These are phyloP conservation scores for Pisolithus thermaeus DNA, from an alignment of 1,284 basidiomycete species.

Conservation along the genomic window DNA sequence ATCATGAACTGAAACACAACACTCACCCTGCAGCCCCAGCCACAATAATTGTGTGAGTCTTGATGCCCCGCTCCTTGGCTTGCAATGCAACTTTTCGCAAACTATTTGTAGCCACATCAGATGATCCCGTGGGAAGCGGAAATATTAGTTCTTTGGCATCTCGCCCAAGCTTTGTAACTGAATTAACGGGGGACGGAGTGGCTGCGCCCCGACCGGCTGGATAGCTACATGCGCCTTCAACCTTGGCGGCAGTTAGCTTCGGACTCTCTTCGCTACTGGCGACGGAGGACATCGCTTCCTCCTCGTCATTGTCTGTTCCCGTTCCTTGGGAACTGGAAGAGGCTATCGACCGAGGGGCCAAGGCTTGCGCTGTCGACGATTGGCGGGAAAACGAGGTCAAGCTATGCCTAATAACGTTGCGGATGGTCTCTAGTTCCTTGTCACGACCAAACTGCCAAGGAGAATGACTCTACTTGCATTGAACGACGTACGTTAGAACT, in stretches of 20 bases:
- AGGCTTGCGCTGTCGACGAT: constrained; percentile 34
- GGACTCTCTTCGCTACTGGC: constrained; percentile 20
- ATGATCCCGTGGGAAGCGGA: not conserved
- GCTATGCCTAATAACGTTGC: constrained; percentile 59
- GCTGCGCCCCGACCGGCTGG: not conserved
- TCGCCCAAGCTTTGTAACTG: not conserved
- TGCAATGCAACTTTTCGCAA: constrained; percentile 40
- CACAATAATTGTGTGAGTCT: constrained; percentile 58
- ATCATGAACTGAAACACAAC: not conserved
- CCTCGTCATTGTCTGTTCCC: constrained; percentile 30
- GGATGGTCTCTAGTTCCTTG: constrained; percentile 59
- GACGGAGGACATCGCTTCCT: constrained; percentile 40
- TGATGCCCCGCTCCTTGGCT: constrained; percentile 36
- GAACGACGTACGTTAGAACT: constrained; percentile 2
- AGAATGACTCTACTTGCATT: not conserved
- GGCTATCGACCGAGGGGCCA: constrained; percentile 34
- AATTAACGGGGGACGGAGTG: not conserved
- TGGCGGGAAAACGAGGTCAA: constrained; percentile 57
- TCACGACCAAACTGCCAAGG: constrained; percentile 56
- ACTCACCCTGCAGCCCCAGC: constrained; percentile 57
- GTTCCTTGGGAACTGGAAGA: constrained; percentile 25
- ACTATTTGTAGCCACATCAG: constrained; percentile 30
- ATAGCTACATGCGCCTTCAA: constrained; percentile 2
- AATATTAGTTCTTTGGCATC: not conserved
- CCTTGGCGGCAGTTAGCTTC: not conserved